Conservation (phyloP, 2,329 filamentous ascomycete genomes). For the Cytospora paraplurivora region DNA sequence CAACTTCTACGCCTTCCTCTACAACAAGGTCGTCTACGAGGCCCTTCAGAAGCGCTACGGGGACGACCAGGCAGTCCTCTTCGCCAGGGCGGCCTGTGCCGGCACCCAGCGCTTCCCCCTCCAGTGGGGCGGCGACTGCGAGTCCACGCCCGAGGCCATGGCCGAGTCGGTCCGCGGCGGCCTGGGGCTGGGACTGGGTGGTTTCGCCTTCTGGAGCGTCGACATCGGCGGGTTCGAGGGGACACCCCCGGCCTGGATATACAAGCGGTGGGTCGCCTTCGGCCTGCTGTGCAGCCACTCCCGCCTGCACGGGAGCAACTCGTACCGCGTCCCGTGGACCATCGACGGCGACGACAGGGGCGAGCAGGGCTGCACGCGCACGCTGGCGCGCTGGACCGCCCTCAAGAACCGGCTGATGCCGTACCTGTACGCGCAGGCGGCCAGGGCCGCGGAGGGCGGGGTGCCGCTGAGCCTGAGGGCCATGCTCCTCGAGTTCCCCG, state of each 20-base stretch:
- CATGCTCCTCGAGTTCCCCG: slow-evolving; percentile 70
- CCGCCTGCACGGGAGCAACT: slow-evolving; percentile 68
- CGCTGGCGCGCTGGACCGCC: slow-evolving; percentile 50
- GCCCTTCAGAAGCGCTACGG: slow-evolving; percentile 58
- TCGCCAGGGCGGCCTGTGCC: slow-evolving; percentile 67
- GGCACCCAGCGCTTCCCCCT: slow-evolving; percentile 71
- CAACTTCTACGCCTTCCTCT: slow-evolving; percentile 75
- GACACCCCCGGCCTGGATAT: slow-evolving; percentile 65
- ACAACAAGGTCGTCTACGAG: slow-evolving; percentile 71
- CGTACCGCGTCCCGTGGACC: slow-evolving; percentile 75
- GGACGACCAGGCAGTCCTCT: slow-evolving; percentile 60
- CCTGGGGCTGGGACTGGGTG: slow-evolving; percentile 35
- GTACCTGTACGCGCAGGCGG: slow-evolving; percentile 51
- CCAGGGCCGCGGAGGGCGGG: slow-evolving; percentile 29
- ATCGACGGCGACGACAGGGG: slow-evolving; percentile 65
- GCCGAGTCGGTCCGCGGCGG: slow-evolving; percentile 56
- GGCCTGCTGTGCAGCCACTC: slow-evolving; percentile 71
- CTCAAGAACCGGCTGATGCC: slow-evolving; percentile 57
- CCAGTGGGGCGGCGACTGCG: slow-evolving; percentile 75
- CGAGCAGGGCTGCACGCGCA: slow-evolving; percentile 55
- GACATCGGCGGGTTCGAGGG: slow-evolving; percentile 60
- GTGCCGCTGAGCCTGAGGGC: slow-evolving; percentile 56
- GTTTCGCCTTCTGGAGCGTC: slow-evolving; percentile 38
- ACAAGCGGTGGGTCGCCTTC: slow-evolving; percentile 80
- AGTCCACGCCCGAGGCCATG: slow-evolving; percentile 72